These are phyloP conservation scores for Fimicolochytrium jonesii DNA, from an alignment of 192 early-diverging fungal genomes.

Conservation along the genomic window DNA sequence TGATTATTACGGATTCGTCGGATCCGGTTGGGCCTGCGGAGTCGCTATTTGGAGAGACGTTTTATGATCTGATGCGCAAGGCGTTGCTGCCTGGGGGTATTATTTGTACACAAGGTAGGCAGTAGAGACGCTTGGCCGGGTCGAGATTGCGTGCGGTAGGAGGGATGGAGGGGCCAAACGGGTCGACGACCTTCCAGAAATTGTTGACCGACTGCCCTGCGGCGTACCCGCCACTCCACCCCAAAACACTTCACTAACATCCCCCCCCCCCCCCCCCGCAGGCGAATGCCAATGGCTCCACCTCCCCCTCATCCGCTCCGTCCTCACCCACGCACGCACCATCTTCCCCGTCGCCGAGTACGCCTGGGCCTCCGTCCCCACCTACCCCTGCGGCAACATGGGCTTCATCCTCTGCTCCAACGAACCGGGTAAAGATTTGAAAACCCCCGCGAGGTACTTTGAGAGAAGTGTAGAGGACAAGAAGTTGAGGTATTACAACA, in stretches of 20 bases:
- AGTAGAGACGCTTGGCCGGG: background rate
- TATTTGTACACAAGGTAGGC: slow-evolving; percentile 88
- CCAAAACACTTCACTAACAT: slow-evolving; percentile 4
- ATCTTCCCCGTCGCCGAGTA: slow-evolving; percentile 93
- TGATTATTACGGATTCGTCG: slow-evolving; percentile 98
- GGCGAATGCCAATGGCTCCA: slow-evolving; percentile 99
- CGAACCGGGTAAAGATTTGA: slow-evolving; percentile 66
- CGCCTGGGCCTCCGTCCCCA: slow-evolving; percentile 91
- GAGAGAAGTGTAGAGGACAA: slow-evolving; percentile 74
- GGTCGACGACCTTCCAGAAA: too few relatives aligned
- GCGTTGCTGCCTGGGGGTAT: slow-evolving; percentile 86
- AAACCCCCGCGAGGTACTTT: slow-evolving; percentile 72
- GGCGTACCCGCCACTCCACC: too few relatives aligned
- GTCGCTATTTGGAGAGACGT: slow-evolving; percentile 85
- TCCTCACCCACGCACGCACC: slow-evolving; percentile 70
- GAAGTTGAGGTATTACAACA: slow-evolving; percentile 90
- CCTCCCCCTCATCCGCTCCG: slow-evolving; percentile 84
- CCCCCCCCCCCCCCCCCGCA: slow-evolving; percentile 10
- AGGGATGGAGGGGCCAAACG: too few relatives aligned
- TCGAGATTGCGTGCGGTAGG: too few relatives aligned
- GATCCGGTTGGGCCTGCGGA: slow-evolving; percentile 98
- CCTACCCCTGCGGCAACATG: slow-evolving; percentile 97
- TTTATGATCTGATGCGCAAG: slow-evolving; percentile 90
- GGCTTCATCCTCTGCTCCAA: slow-evolving; percentile 93
- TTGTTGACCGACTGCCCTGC: too few relatives aligned